phyloP scores from a whole-genome alignment of 805 yeast genomes.

The Candida gorgasii region DNA sequence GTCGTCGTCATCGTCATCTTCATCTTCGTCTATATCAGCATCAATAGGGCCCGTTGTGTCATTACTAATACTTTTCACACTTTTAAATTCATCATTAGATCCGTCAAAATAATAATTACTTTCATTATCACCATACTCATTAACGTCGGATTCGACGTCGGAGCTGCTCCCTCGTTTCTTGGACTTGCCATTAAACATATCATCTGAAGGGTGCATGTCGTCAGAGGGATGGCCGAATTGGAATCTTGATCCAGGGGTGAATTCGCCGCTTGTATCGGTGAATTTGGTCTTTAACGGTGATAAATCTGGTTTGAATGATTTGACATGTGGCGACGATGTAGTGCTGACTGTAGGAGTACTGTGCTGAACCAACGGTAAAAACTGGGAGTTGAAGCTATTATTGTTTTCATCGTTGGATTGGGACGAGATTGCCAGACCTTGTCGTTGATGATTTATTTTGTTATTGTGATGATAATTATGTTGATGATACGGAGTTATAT shows the following conservation, averaged over 20 bases:
- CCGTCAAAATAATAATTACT: conserved; percentile 9
- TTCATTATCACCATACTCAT: conserved; percentile 13
- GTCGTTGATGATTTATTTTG: conserved; percentile 4
- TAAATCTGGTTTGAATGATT: conserved; percentile 36
- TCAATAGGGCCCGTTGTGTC: conserved; percentile 37
- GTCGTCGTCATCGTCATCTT: conserved; percentile 18
- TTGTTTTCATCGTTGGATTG: conserved; percentile 11
- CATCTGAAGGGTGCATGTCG: conserved; percentile 12
- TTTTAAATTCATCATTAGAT: conserved; percentile 13
- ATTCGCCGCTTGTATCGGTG: conserved; percentile 17
- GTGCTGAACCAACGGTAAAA: conserved; percentile 27
- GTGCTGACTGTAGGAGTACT: conserved; percentile 32
- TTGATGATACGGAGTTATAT: conserved; percentile 10
- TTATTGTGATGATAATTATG: conserved; percentile 8
- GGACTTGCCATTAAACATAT: neutral
- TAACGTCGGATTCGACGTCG: conserved; percentile 6
- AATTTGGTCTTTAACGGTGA: conserved; percentile 40
- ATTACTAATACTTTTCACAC: conserved; percentile 18
- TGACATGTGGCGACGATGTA: conserved; percentile 30
- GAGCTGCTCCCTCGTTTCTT: conserved; percentile 2
- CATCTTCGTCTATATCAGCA: conserved; percentile 27
- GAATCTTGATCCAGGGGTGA: conserved; percentile 17
- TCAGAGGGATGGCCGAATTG: conserved; percentile 16
- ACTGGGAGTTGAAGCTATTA: conserved; percentile 14
- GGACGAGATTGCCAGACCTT: conserved; percentile 1